phyloP scores from a whole-genome alignment of 129 eudicot species.

The Silybum marianum region DNA sequence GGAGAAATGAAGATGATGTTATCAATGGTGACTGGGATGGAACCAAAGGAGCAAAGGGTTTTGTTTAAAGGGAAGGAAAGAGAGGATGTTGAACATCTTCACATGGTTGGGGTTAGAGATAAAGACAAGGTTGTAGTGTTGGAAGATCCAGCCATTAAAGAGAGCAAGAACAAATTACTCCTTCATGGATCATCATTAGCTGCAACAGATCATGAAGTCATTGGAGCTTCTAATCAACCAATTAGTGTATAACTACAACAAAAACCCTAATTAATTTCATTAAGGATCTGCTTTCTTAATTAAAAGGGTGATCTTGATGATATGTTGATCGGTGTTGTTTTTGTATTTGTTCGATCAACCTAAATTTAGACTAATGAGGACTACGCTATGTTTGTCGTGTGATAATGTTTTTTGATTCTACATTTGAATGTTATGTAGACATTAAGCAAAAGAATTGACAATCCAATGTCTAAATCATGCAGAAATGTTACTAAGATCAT shows the following conservation, averaged over 20 bases:
- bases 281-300: not conserved
- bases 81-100: slow-evolving; percentile 67
- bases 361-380: slow-evolving; percentile 11
- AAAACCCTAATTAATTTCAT: slow-evolving; percentile 15
- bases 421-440: not conserved
- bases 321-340: slow-evolving; percentile 20
- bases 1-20: slow-evolving; percentile 72
- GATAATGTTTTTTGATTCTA: not conserved
- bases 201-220: slow-evolving; percentile 28
- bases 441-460: not conserved
- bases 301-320: slow-evolving; percentile 16
- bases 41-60: slow-evolving; percentile 71
- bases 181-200: slow-evolving; percentile 34
- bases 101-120: slow-evolving; percentile 86
- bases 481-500: not conserved
- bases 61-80: slow-evolving; percentile 81
- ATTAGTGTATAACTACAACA: slow-evolving; percentile 44
- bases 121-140: slow-evolving; percentile 67
- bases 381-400: not conserved
- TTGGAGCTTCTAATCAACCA: slow-evolving; percentile 48
- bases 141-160: slow-evolving; percentile 83
- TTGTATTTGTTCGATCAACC: slow-evolving; percentile 19
- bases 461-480: not conserved
- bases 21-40: slow-evolving; percentile 59
- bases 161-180: slow-evolving; percentile 42